These are phyloP conservation scores for Yamadazyma friedrichii DNA, from an alignment of 1,139 yeast genomes.

Conservation along the genomic window DNA sequence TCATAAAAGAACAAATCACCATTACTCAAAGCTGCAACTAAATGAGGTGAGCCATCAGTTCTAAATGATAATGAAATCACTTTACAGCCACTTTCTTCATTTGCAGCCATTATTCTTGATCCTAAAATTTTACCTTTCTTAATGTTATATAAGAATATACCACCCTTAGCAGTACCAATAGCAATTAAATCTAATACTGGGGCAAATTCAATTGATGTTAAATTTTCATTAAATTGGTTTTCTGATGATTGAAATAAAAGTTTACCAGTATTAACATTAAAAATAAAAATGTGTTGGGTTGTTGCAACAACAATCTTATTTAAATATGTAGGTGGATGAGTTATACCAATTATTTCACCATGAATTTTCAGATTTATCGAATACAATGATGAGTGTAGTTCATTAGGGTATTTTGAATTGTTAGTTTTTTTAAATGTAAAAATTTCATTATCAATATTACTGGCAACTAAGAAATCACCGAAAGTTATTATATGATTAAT, in stretches of 20 bases:
- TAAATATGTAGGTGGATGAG: constrained; percentile 89
- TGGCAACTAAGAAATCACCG: constrained; percentile 75
- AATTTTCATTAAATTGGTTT: constrained; percentile 44
- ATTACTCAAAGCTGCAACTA: constrained; percentile 73
- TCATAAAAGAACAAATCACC: constrained; percentile 91
- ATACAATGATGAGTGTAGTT: constrained; percentile 61
- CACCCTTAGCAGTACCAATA: constrained; percentile 71
- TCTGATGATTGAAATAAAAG: constrained; percentile 56
- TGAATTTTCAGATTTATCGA: constrained; percentile 53
- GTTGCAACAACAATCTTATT: constrained; percentile 84
- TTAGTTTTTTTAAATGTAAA: constrained; percentile 61
- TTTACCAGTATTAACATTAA: constrained; percentile 79
- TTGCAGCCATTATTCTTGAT: constrained; percentile 56
- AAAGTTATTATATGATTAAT: constrained; percentile 59
- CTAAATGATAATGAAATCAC: constrained; percentile 81
- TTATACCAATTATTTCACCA: constrained; percentile 66
- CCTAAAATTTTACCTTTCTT: constrained; percentile 60
- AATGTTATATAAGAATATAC: constrained; percentile 63
- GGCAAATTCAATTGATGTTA: constrained; percentile 71
- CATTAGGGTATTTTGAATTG: constrained; percentile 54
- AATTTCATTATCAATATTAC: constrained; percentile 51
- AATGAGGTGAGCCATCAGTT: constrained; percentile 85
- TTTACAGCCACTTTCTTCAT: constrained; percentile 45
- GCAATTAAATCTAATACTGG: constrained; percentile 88
- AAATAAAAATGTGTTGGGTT: constrained; percentile 57